Evolutionary conservation across 2,329 filamentous ascomycete genomes (phyloP), one percentile per base, ranked within the genome.

Genomic region (Capronia epimyces): DNA sequence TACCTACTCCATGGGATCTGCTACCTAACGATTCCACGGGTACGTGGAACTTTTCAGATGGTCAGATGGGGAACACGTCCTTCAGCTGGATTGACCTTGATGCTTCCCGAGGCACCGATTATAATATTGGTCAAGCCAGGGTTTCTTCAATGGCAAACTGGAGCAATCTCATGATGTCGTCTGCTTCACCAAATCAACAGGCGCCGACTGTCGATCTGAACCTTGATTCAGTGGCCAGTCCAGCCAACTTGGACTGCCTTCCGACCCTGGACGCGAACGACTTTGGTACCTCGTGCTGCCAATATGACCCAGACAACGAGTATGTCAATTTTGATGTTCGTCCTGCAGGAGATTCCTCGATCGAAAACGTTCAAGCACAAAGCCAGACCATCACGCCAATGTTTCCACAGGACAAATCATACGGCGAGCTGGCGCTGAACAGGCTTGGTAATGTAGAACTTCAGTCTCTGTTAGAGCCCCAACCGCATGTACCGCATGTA

Each of bases 51-150:
- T 57, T 57, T 31, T 55, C 55, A 7, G 55, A 49, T 18, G 43
- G 49, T 22, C 52, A 52, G 29, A 15, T 57, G 13, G 55, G 55
- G 12, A 40, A 46, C 25, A 52, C 40, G 12, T 52, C 52, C 2
- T 57, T 57, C 40, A 57, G 55, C 40, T 57, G 55, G 55, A 55
- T 43, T 21, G 55, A 53, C 25, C 24, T 57, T 27, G 52, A 55
- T 20, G 52, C 55, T 25, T 52, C 52, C 7, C 43, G 47, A 15
- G 55, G 55, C 9, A 57, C 55, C 2, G 55, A 57, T 24, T 57
- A 57, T 25, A 51, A 37, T 40, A 52, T 57, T 20, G 55, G 55
- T 7, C 52, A 57, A 37, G 55, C 55, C 2, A 55, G 43, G 15
- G 52, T 57, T 18, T 52, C 55, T 9, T 57, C 55, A n/a, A 47